Conservation (phyloP, 148 eudicot genomes). For the Tetragonia tetragonoides region DNA sequence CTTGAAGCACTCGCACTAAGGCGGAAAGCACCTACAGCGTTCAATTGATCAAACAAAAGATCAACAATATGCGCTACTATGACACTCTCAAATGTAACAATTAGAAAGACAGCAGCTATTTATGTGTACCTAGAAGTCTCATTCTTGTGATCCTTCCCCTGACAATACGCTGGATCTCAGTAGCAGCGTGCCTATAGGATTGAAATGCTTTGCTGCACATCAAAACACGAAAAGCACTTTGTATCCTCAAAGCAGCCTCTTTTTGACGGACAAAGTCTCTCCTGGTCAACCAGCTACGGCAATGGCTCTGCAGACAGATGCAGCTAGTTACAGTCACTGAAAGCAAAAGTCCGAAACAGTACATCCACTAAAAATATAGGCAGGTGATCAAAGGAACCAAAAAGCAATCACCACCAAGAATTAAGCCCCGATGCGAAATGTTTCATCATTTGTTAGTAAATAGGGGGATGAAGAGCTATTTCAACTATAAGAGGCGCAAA, state of each 20-base stretch:
- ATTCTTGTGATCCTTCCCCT: conserved; percentile 64
- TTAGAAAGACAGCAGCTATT: background rate
- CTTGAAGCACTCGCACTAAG: conserved; percentile 20
- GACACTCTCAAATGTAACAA: background rate
- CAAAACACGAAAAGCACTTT: conserved; percentile 43
- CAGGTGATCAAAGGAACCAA: background rate
- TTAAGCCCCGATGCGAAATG: background rate
- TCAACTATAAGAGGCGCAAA: background rate
- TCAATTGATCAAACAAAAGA: conserved; percentile 16
- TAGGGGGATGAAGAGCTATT: background rate
- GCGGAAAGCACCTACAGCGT: conserved; percentile 54
- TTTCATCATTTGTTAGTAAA: no score
- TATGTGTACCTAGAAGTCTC: conserved; percentile 55
- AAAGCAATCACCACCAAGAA: background rate
- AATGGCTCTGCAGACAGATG: conserved; percentile 44
- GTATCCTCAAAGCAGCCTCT: conserved; percentile 57
- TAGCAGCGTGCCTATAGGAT: conserved; percentile 47
- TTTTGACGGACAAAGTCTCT: conserved; percentile 39
- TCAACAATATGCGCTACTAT: conserved; percentile 1
- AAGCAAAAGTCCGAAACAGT: background rate
- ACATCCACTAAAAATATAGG: background rate
- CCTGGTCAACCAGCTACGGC: conserved; percentile 63
- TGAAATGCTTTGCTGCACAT: conserved; percentile 33
- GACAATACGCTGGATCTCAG: conserved; percentile 56
- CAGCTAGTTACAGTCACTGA: background rate